Evolutionary conservation across 1,284 basidiomycete genomes (phyloP), one percentile per base, ranked within the genome.

Genomic region (Leccinum pachyderme): DNA sequence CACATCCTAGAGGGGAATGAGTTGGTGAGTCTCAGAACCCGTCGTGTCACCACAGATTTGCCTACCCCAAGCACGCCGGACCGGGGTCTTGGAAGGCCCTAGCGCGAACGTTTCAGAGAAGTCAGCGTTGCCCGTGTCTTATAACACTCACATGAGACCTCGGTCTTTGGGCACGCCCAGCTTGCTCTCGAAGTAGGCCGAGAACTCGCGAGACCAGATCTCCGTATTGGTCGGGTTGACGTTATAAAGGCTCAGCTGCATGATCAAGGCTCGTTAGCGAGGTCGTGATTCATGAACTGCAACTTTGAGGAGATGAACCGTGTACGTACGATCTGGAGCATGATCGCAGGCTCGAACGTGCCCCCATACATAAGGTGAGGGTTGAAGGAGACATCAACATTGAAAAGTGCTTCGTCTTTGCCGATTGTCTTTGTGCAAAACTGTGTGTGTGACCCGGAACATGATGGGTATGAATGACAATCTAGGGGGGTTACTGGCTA

Each of bases 31-130:
- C 18, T 18, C 18, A 25, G 24, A 27, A 13, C 43, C 22, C n/a
- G 6, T 32, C 29, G 13, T 18, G 47, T 24, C 47, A 15, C 31
- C 12, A 8, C 9, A 44, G 7, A 15, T 33, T 33, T 29, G 67
- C 63, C 55, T 65, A 87, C 86, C 82, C 84, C 35, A 85, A 54
- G 65, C 78, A 73, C 28, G 67, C 76, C 24, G 75, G 71, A 15
- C 84, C 86, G 18, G 85, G 83, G 60, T 87, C 85, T 54, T 73
- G 62, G 72, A 83, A 88, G 3, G 72, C 69, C 62, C 82, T 83
- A 51, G 18, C 49, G 18, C 41, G 58, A 45, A 80, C 76, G 83
- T 41, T 79, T 67, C 83, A 85, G 54, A 80, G 70, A 4, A 2
- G 67, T 61, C n/a, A 78, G 61, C 12, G 72, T 73, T 8, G 84